Base-by-base conservation (phyloP, 2,329 filamentous ascomycete species). In the Scleromitrula shiraiana region DNA sequence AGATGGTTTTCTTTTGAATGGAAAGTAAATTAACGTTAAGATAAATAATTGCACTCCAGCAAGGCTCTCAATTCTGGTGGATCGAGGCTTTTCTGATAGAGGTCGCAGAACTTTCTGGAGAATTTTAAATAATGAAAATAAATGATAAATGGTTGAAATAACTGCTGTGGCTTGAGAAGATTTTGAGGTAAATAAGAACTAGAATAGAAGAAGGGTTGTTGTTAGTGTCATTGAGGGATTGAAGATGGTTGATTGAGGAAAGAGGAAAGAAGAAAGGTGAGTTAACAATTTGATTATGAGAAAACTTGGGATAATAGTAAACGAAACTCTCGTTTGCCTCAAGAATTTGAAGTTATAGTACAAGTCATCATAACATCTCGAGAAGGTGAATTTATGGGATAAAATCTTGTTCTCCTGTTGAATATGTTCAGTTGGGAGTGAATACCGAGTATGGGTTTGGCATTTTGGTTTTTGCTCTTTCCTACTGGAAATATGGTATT, bases 401-500 rank as follows among this genome's bases (percentile, higher is more conserved):
- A 3, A 12, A 17, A n/a, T 7, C 8, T 15, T 33, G 30, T n/a
- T n/a, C n/a, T n/a, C n/a, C n/a, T n/a, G n/a, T n/a, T n/a, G n/a
- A n/a, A n/a, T n/a, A n/a, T n/a, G n/a, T n/a, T n/a, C n/a, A n/a
- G n/a, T n/a, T n/a, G n/a, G n/a, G 9, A 12, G 29, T 30, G 29
- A 30, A 30, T 30, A 12, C 9, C n/a, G 29, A 5, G 4, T 5
- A n/a, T n/a, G n/a, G n/a, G n/a, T n/a, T n/a, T n/a, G n/a, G n/a
- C n/a, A n/a, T n/a, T n/a, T n/a, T n/a, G n/a, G n/a, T n/a, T n/a
- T 43, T 32, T 30, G 17, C 35, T 26, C 43, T 19, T 41, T 32
- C 7, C 9, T 2, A 20, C 12, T 17, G 8, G 20, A 17, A n/a
- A n/a, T n/a, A n/a, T n/a, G n/a, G n/a, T n/a, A n/a, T n/a, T n/a